Conservation (phyloP, 495 filamentous ascomycete species). For the Massariosphaeria phaeospora region DNA sequence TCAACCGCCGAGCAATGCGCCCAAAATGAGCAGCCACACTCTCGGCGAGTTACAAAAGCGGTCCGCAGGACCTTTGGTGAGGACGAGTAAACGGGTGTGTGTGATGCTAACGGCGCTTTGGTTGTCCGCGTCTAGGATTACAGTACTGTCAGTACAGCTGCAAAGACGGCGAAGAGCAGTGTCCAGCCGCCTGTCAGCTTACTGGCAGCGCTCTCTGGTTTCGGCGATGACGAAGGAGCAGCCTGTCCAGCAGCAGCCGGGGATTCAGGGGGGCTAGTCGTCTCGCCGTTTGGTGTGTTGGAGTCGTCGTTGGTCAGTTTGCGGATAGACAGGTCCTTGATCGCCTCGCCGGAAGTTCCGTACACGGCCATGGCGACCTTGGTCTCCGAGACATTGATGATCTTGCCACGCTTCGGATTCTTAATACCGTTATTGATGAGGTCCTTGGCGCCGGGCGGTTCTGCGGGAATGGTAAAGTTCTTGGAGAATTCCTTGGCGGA, state of each 20-base stretch:
- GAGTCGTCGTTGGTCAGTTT: slow-evolving; percentile 48
- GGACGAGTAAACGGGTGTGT: no score
- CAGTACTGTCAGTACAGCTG: slow-evolving; percentile 7
- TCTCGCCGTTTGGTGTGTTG: slow-evolving; percentile 50
- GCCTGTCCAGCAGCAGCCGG: background rate
- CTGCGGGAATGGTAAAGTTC: slow-evolving; percentile 67
- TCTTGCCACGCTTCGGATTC: slow-evolving; percentile 51
- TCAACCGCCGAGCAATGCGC: no score
- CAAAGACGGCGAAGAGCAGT: slow-evolving; percentile 3
- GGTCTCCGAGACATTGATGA: slow-evolving; percentile 54
- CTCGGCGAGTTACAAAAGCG: no score
- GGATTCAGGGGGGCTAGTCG: no score
- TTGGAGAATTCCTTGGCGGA: slow-evolving; percentile 55
- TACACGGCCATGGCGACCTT: slow-evolving; percentile 52
- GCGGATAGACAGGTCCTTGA: slow-evolving; percentile 53
- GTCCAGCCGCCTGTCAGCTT: slow-evolving; percentile 11
- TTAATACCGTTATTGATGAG: slow-evolving; percentile 56
- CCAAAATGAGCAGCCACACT: no score
- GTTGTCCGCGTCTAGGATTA: no score
- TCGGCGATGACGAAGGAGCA: background rate
- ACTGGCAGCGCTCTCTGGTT: slow-evolving; percentile 17
- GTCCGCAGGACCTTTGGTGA: no score
- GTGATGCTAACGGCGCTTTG: no score
- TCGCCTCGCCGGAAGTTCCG: slow-evolving; percentile 48
- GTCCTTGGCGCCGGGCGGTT: slow-evolving; percentile 49